Conservation (phyloP, 1,284 basidiomycete species). For the Paramarasmius palmivorus region DNA sequence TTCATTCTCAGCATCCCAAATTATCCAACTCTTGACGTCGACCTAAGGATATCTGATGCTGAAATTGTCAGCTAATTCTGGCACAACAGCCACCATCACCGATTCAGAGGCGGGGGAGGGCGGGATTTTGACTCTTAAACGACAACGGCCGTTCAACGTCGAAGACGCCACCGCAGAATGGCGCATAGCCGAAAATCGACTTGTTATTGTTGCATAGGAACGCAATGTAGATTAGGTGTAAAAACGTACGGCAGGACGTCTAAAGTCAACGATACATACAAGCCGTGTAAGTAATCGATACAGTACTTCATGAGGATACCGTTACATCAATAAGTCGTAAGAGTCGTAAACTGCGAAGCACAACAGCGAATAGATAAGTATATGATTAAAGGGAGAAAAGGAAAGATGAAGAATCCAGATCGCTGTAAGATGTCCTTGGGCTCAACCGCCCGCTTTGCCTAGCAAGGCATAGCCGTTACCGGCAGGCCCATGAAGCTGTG, state of each 20-base stretch:
- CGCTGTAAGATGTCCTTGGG: neutral
- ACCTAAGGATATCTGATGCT: constrained; percentile 52
- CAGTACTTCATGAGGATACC: too few relatives aligned
- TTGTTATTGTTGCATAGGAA: constrained; percentile 33
- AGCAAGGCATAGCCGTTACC: constrained; percentile 74
- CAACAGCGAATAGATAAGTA: too few relatives aligned
- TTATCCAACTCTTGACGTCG: constrained; percentile 51
- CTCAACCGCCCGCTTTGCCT: constrained; percentile 46
- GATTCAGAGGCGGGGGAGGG: constrained; percentile 16
- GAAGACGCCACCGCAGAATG: constrained; percentile 65
- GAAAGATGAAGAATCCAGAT: too few relatives aligned
- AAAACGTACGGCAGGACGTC: too few relatives aligned
- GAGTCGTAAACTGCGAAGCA: too few relatives aligned
- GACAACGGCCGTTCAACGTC: constrained; percentile 56
- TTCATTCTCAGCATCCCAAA: constrained; percentile 51
- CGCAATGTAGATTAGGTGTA: too few relatives aligned
- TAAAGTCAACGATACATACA: too few relatives aligned
- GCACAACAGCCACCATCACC: constrained; percentile 21
- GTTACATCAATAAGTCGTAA: too few relatives aligned
- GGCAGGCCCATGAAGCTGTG: constrained; percentile 68
- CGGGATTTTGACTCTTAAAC: constrained; percentile 47
- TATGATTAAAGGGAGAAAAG: too few relatives aligned
- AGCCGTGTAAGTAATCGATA: too few relatives aligned
- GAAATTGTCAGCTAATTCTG: constrained; percentile 36
- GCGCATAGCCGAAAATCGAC: constrained; percentile 48